Percentiles rank a stretch among this genome's conserved stretches.
These are phyloP conservation scores for Nitzschia inconspicua DNA, from an alignment of 108 stramenopile genomes.

Conservation along the genomic window DNA sequence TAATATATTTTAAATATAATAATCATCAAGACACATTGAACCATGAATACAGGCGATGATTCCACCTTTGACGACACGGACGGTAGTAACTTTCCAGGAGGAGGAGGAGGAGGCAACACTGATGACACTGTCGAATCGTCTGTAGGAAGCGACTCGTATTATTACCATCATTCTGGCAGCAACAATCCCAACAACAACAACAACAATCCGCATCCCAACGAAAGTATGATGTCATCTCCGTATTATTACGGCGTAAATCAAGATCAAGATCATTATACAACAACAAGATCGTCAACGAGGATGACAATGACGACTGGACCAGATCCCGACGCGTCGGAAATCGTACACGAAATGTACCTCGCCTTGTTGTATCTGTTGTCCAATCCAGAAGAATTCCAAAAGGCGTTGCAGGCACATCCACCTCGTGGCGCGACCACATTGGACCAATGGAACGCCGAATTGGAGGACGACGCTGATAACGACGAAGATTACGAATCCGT, in stretches of 20 bases:
- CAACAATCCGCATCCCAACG: not conserved
- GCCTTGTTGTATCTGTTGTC: slow-evolving; percentile 63
- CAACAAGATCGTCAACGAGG: slow-evolving; percentile 28
- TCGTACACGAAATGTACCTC: slow-evolving; percentile 73
- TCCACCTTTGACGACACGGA: slow-evolving; percentile 10
- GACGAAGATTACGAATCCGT: slow-evolving; percentile 42
- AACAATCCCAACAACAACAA: slow-evolving; percentile 2
- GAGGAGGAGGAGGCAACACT: too few relatives aligned
- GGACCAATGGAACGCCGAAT: slow-evolving; percentile 67
- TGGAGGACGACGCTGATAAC: slow-evolving; percentile 49
- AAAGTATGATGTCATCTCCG: too few relatives aligned
- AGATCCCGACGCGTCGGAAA: slow-evolving; percentile 61
- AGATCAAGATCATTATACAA: too few relatives aligned
- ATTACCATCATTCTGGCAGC: slow-evolving; percentile 1
- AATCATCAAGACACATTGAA: too few relatives aligned
- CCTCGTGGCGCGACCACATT: slow-evolving; percentile 49
- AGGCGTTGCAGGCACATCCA: slow-evolving; percentile 49
- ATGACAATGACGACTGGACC: not conserved
- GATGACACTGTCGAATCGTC: too few relatives aligned
- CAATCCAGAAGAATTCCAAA: slow-evolving; percentile 76
- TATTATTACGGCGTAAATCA: too few relatives aligned
- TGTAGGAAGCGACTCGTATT: slow-evolving; percentile 18
- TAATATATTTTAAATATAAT: too few relatives aligned
- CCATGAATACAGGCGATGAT: too few relatives aligned
- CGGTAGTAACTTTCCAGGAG: not conserved